Evolutionary conservation across 495 filamentous ascomycete genomes (phyloP), one percentile per base, ranked within the genome.

Genomic region (Echria macrotheca): DNA sequence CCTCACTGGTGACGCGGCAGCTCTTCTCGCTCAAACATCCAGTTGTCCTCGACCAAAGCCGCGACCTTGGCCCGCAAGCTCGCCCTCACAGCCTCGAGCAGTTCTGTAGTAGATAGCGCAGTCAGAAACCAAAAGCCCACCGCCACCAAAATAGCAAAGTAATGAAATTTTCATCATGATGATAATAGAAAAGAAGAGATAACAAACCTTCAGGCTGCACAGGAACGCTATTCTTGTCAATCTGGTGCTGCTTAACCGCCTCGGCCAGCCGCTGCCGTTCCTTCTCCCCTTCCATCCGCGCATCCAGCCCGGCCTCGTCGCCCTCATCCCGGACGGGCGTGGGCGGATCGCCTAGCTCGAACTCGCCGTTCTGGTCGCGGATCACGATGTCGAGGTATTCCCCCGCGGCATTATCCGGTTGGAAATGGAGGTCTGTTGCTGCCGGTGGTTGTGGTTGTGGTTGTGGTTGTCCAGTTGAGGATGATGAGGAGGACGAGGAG

Each of bases 11-110:
- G 36, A 31, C 61, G 65, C n/a, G 61, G 67, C 15, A 74, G 67
- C 24, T 79, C 73, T 55, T 91, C 89, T 1, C 77, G 75, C 65
- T 94, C 89, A 63, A 81, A 94, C 78, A 95, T 91, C 90, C 90
- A 96, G 54, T 85, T 87, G 52, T 96, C 90, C 35, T 93, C 85
- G 18, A 85, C 75, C 48, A 95, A 60, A 3, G 83, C 78, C 3
- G 81, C 81, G 10, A 83, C 83, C 54, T 89, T 87, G 24, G 76
- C 76, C 57, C 77, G 74, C 38, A 93, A 70, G 58, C 82, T 89
- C n/a, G 82, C 76, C 52, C 81, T 77, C 44, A 91, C 75, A 2
- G 82, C 77, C 47, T 81, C 77, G n/a, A 88, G 66, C 4, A 91
- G 73, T 64, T 91, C 88, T 86, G 54, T 22, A 44, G n/a, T n/a